These are phyloP conservation scores for Cylindrodendrum hubeiense DNA, from an alignment of 2,329 filamentous ascomycete species.

Conservation along the genomic window DNA sequence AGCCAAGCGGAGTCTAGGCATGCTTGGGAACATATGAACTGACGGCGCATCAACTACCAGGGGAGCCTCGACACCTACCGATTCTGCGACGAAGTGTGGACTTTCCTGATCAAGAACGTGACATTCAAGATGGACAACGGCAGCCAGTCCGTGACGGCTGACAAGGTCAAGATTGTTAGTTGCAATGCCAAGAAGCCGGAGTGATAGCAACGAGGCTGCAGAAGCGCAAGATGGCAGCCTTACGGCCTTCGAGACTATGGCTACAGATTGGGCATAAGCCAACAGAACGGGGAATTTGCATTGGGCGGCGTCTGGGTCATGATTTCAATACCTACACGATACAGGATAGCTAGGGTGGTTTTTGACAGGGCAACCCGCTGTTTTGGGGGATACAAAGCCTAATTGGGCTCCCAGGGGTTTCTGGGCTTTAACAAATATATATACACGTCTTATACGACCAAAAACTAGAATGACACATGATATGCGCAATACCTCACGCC, in stretches of 20 bases:
- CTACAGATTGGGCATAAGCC: slow-evolving; percentile 36
- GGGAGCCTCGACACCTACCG: slow-evolving; percentile 98
- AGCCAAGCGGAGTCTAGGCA: not conserved
- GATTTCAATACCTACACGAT: slow-evolving; percentile 21
- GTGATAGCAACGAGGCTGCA: not conserved
- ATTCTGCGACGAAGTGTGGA: slow-evolving; percentile 99
- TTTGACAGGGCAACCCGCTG: not conserved
- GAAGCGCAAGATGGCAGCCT: not conserved
- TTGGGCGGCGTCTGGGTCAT: slow-evolving; percentile 42
- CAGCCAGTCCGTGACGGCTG: slow-evolving; percentile 79
- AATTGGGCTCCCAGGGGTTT: not conserved
- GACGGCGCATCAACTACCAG: slow-evolving; percentile 57
- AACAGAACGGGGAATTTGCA: slow-evolving; percentile 34
- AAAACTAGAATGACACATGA: slow-evolving; percentile 2
- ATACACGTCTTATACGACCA: not conserved
- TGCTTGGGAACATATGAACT: not conserved
- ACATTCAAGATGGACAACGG: slow-evolving; percentile 96
- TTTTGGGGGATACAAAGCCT: not conserved
- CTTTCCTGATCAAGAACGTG: slow-evolving; percentile 98
- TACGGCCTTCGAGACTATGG: slow-evolving; percentile 1
- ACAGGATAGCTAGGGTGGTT: slow-evolving; percentile 21
- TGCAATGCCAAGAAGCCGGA: slow-evolving; percentile 86
- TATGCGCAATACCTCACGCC: not conserved
- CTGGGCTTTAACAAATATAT: not conserved
- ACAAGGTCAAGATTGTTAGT: slow-evolving; percentile 98